Evolutionary conservation across 495 filamentous ascomycete genomes (phyloP).

Genomic region (Lindgomyces ingoldianus): DNA sequence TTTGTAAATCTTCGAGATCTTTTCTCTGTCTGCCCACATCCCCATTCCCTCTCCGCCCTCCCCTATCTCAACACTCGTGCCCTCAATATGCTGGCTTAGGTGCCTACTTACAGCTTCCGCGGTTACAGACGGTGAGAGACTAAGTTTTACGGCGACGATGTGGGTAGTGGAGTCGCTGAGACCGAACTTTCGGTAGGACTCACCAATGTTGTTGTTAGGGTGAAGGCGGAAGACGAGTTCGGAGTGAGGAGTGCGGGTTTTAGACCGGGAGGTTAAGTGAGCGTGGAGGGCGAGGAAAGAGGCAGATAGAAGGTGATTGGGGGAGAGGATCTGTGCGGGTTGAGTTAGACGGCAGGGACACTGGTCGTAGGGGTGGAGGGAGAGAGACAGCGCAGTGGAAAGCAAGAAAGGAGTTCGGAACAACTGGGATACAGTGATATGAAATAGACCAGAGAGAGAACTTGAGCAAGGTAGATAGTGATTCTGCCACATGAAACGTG

Average conservation of each 20-base stretch:
- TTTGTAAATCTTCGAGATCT: conserved; percentile 82
- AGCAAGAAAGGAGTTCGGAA: background rate
- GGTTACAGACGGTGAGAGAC: conserved; percentile 22
- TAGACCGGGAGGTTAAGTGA: conserved; percentile 59
- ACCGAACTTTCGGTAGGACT: conserved; percentile 86
- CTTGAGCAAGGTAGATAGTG: too few species aligned
- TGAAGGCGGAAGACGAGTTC: conserved; percentile 85
- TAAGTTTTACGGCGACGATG: conserved; percentile 76
- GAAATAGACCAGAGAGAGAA: too few species aligned
- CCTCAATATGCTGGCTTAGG: conserved; percentile 63
- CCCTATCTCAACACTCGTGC: conserved; percentile 60
- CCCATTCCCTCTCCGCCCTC: conserved; percentile 62
- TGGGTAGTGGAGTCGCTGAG: conserved; percentile 67
- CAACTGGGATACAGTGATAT: background rate
- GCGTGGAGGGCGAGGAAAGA: conserved; percentile 76
- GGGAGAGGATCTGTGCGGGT: conserved; percentile 59
- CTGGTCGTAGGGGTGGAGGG: background rate
- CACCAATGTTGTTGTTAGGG: conserved; percentile 87
- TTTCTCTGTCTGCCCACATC: conserved; percentile 61
- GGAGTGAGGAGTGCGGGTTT: conserved; percentile 86
- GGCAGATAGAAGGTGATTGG: conserved; percentile 72
- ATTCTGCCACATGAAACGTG: too few species aligned
- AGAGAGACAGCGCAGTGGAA: conserved; percentile 1
- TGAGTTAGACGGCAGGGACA: background rate
- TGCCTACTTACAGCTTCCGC: conserved; percentile 57